Evolutionary conservation across 495 filamentous ascomycete species (phyloP).

Genomic region (Neurospora sp.): DNA sequence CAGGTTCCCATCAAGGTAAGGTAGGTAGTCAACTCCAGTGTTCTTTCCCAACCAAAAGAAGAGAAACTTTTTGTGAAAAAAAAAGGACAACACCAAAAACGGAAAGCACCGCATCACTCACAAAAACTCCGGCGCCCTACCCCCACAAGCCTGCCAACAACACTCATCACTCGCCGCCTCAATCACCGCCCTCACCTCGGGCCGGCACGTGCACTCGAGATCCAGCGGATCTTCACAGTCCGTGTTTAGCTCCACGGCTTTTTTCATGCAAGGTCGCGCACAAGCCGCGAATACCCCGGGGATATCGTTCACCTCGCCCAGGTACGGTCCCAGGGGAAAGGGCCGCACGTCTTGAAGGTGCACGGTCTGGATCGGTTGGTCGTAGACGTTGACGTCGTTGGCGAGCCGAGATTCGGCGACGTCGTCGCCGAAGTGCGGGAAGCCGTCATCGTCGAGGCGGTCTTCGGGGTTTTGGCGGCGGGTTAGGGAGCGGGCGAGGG

Average conservation of each 20-base stretch:
- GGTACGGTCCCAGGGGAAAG: too few species aligned
- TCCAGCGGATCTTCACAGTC: not conserved
- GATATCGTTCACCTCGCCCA: not conserved
- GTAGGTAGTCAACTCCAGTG: too few species aligned
- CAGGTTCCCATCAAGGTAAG: too few species aligned
- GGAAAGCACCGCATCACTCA: too few species aligned
- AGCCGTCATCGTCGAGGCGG: not conserved
- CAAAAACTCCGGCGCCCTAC: not conserved
- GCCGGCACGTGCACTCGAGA: not conserved
- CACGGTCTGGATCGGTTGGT: not conserved
- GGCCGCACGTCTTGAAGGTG: not conserved
- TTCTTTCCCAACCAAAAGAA: too few species aligned
- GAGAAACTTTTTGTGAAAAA: too few species aligned
- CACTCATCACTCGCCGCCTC: not conserved
- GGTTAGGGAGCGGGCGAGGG: not conserved
- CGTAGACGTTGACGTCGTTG: not conserved
- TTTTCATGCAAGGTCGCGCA: not conserved
- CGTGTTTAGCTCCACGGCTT: not conserved
- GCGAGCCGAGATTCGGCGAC: not conserved
- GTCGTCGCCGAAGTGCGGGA: not conserved
- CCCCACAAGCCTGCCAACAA: not conserved
- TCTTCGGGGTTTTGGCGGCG: not conserved
- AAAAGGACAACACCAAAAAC: too few species aligned
- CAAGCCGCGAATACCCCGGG: not conserved
- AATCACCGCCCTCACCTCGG: not conserved